Base-by-base conservation (phyloP, 202 grass and related monocot genomes). In the Carex arenaria region DNA sequence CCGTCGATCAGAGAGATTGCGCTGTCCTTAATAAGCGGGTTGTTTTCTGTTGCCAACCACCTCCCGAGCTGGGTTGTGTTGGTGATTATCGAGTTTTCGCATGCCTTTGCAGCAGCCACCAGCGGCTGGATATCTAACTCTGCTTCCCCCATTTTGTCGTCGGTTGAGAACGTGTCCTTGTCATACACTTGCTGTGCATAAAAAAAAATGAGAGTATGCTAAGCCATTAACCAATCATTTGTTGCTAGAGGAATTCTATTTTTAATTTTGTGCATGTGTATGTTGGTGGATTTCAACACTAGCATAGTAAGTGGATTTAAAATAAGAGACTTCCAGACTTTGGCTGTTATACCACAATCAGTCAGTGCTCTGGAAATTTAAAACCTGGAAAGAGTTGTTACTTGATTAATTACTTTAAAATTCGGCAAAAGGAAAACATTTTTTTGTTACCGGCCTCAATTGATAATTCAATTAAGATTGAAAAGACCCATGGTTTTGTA, bases 151-250 rank as follows among this genome's bases (percentile, higher is more conserved):
- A 95, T 98, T 28, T 83, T 85, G 65, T 95, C 95, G 10, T 93
- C 95, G 0, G 93, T 90, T 22, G 91, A 92, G 85, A 98, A 98
- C 2, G 91, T 98, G 83, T 98, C 91, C 83, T 95, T 98, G 67
- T 98, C 93, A 8, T 89, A 95, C 22, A 93, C 93, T 93, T 93
- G 88, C 95, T 98, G 89, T 14, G 83, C 7, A 72, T 86, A 40
- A 72, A 67, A 57, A 23, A 22, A 31, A 59, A 80, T 72, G 23
- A 84, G 26, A 73, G 67, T 32, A 15, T 20, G 12, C 32, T 54
- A 18, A 32, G 49, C 12, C 72, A 74, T 74, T 54, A 55, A 76
- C 51, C 26, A 32, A 76, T 54, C 14, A 52, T 2, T 76, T 32
- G 26, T 56, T 32, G 6, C 11, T 76, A 56, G 18, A 72, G 15